These are phyloP conservation scores for Trichoderma harzianum DNA, from an alignment of 2,329 filamentous ascomycete genomes.

Conservation along the genomic window DNA sequence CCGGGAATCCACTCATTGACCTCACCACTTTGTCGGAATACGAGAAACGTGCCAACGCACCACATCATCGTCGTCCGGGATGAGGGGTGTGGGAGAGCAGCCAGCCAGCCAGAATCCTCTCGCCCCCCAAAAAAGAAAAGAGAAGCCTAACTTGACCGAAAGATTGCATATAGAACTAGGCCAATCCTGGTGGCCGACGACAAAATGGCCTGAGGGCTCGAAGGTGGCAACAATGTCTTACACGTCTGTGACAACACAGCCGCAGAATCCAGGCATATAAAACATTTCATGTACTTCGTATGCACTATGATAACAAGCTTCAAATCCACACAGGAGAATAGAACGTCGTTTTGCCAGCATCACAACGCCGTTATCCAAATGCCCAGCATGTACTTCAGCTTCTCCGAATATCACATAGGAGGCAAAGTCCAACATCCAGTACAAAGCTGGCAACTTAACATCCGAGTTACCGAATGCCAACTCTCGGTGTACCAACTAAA, in stretches of 20 bases:
- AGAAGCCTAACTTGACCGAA: background rate
- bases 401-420: background rate
- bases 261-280: background rate
- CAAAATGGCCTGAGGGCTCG: background rate
- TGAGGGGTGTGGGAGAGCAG: background rate
- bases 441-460: background rate
- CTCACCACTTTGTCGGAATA: slow-evolving; percentile 11
- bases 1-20: background rate
- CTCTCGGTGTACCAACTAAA: background rate
- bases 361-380: background rate
- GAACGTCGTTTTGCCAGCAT: background rate
- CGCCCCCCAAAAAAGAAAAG: background rate
- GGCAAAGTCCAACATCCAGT: background rate
- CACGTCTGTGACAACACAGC: background rate
- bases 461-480: background rate
- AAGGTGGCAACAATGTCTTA: slow-evolving; percentile 8
- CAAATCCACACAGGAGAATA: background rate
- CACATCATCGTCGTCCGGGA: background rate
- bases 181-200: background rate
- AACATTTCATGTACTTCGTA: background rate
- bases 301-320: background rate
- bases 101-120: background rate
- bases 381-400: background rate
- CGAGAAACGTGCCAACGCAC: slow-evolving; percentile 5
- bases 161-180: background rate